Base-by-base conservation (phyloP, 2,329 filamentous ascomycete genomes). In the Ascochyta koolunga region DNA sequence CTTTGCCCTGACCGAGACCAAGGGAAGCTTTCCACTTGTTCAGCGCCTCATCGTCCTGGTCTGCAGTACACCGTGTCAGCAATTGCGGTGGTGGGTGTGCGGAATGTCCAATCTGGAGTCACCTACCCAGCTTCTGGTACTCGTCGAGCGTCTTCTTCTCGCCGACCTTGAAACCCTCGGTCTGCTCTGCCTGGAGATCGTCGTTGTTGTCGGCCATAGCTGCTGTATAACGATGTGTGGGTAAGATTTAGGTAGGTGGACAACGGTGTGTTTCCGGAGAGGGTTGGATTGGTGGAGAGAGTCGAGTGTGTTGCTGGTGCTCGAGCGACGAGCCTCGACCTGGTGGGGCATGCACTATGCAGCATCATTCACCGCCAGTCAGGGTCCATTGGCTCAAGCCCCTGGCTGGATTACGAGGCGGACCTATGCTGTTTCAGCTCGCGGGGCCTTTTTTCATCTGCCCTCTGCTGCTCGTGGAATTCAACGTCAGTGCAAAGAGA, bases 91-190 rank as follows among this genome's bases (percentile, higher is more conserved):
- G 31, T 13, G 32, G 33, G 36, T 29, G 53, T 36, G 32, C 21
- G 16, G 36, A n/a, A 10, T 18, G 16, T 35, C 18, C 15, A 21
- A 21, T 36, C n/a, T 42, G 18, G 8, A 39, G 32, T 22, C 21
- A 82, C 90, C 72, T 82, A 96, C 92, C 95, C 79, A 99, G 89
- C 77, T 96, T 83, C 73, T 93, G 85, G 80, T 97, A 97, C 78
- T 97, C 90, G 62, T 93, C 90, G 72, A 99, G 84, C 68, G 91
- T 96, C 86, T 98, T 96, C 88, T 97, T 97, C 86, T 97, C 91
- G 66, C 91, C 93, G 74, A 97, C 89, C 86, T 96, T 97, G 88
- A 97, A 98, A 75, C 93, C 93, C 80, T 93, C 88, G 64, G 93
- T 97, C 80, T 89, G 85, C 81, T 95, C 90, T 61, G 91, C 89